Evolutionary conservation across 306 rosid species (phyloP).

Genomic region (Begonia masoniana): DNA sequence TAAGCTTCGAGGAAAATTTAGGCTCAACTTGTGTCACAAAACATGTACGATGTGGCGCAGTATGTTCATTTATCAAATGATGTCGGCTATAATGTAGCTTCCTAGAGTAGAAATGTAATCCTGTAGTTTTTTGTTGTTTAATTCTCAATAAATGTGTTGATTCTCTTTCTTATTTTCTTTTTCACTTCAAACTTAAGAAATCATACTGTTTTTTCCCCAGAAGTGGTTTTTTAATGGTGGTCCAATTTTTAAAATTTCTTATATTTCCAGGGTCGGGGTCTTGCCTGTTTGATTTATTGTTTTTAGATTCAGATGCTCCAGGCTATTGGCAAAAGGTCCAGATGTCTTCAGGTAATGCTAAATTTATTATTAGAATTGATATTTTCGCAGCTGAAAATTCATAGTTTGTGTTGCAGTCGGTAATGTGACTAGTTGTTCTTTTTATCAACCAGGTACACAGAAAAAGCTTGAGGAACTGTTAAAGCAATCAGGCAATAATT

Average conservation of each 20-base stretch:
- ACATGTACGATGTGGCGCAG: no score
- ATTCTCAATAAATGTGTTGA: no score
- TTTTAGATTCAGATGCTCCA: slow-evolving; percentile 54
- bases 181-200: no score
- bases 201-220: neutral
- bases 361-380: no score
- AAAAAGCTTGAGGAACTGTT: slow-evolving; percentile 41
- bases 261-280: slow-evolving; percentile 30
- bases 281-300: slow-evolving; percentile 71
- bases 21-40: no score
- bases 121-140: no score
- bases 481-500: slow-evolving; percentile 39
- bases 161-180: no score
- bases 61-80: no score
- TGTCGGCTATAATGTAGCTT: no score
- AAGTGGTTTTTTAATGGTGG: neutral
- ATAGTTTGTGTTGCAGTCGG: neutral
- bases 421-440: neutral
- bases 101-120: no score
- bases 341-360: slow-evolving; percentile 27
- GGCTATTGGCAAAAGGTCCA: slow-evolving; percentile 28
- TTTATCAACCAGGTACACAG: slow-evolving; percentile 39
- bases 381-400: neutral
- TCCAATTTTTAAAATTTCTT: slow-evolving; percentile 7
- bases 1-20: no score